These are phyloP conservation scores for Phytophthora cactorum DNA, from an alignment of 352 stramenopile genomes.

Conservation along the genomic window DNA sequence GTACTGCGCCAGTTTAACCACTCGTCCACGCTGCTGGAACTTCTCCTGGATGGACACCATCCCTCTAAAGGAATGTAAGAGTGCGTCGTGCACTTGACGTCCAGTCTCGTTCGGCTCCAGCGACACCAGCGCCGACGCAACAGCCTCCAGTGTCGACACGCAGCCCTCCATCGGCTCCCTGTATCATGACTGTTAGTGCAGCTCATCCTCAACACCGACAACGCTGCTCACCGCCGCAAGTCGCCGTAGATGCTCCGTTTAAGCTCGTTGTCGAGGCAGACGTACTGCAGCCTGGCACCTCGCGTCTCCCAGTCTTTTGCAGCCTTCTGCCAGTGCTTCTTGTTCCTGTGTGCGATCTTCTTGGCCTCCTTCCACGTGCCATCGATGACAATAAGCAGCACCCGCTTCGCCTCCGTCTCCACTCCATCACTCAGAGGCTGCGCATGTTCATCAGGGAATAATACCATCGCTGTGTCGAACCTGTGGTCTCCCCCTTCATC, in stretches of 20 bases:
- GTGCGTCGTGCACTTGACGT: slow-evolving; percentile 25
- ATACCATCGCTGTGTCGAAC: slow-evolving; percentile 41
- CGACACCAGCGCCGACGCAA: slow-evolving; percentile 51
- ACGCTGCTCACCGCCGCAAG: slow-evolving; percentile 42
- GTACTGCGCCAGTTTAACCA: slow-evolving; percentile 42
- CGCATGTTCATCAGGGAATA: slow-evolving; percentile 55
- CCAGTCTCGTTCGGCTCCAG: slow-evolving; percentile 43
- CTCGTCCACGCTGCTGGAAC: slow-evolving; percentile 42
- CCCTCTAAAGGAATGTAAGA: slow-evolving; percentile 52
- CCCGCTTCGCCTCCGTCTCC: slow-evolving; percentile 6
- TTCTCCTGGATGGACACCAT: slow-evolving; percentile 69
- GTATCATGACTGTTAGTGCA: slow-evolving; percentile 7
- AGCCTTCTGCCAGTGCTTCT: slow-evolving; percentile 44
- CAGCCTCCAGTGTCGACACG: slow-evolving; percentile 76
- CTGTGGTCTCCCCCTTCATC: slow-evolving; percentile 7
- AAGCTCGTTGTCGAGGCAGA: slow-evolving; percentile 44
- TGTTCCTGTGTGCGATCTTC: slow-evolving; percentile 69
- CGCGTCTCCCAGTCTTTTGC: slow-evolving; percentile 28
- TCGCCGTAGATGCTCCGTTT: slow-evolving; percentile 68
- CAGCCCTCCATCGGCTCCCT: slow-evolving; percentile 81
- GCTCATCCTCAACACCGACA: neutral
- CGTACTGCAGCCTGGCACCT: slow-evolving; percentile 48
- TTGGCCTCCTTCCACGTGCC: slow-evolving; percentile 87
- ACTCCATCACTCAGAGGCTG: slow-evolving; percentile 21
- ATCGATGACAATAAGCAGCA: slow-evolving; percentile 73